phyloP scores from a whole-genome alignment of 139 green algal species.

The Micractinium sp. region DNA sequence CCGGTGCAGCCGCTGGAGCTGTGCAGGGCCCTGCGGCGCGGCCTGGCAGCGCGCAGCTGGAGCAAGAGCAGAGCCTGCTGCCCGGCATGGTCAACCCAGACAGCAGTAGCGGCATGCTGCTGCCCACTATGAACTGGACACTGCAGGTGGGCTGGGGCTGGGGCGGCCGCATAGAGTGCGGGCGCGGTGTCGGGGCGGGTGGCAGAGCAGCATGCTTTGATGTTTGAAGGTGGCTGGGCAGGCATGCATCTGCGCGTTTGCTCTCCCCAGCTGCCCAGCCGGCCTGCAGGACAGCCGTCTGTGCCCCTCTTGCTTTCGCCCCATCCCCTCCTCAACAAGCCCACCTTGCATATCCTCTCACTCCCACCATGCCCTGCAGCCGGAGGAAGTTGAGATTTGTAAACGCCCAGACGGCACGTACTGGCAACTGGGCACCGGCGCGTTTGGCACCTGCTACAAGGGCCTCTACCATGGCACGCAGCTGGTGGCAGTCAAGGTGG shows the following conservation, averaged over 20 bases:
- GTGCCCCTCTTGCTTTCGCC: not conserved
- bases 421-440: constrained; percentile 55
- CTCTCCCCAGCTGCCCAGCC: no score
- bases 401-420: constrained; percentile 37
- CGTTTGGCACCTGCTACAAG: constrained; percentile 67
- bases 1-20: no score
- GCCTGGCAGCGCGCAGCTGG: not conserved
- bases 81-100: not conserved
- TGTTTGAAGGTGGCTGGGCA: no score
- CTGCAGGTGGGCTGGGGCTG: not conserved
- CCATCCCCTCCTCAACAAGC: not conserved
- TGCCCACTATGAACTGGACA: constrained; percentile 12
- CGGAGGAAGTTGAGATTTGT: constrained; percentile 52
- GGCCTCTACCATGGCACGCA: constrained; percentile 74
- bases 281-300: not conserved
- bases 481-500: constrained; percentile 80
- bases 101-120: not conserved
- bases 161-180: not conserved
- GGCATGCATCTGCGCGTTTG: not conserved
- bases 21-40: not conserved
- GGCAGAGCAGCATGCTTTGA: not conserved
- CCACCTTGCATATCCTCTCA: not conserved
- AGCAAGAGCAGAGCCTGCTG: constrained; percentile 17
- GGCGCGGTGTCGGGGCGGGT: not conserved
- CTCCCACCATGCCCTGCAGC: not conserved